phyloP scores from a whole-genome alignment of 306 rosid species.

The Cicer judaicum region DNA sequence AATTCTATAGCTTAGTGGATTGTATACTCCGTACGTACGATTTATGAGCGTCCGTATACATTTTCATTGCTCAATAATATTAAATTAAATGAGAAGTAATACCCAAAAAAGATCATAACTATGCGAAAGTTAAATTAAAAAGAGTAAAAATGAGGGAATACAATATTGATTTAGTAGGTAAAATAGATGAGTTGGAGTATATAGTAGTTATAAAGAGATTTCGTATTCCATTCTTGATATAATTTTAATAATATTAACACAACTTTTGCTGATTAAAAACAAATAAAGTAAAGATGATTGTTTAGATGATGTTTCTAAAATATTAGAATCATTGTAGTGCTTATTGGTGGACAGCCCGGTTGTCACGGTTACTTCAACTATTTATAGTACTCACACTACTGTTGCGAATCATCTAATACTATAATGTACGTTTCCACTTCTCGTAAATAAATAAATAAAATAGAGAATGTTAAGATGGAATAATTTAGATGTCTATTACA shows the following conservation, averaged over 20 bases:
- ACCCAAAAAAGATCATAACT: not conserved
- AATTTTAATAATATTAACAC: too few species aligned
- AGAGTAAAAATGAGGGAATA: not conserved
- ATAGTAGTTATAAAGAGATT: too few species aligned
- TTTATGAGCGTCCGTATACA: not conserved
- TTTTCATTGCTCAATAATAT: constrained; percentile 1
- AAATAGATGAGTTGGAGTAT: too few species aligned
- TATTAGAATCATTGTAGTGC: constrained; percentile 20
- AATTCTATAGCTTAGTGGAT: not conserved
- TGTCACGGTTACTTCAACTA: constrained; percentile 26
- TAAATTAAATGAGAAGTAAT: not conserved
- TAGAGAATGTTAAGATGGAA: too few species aligned
- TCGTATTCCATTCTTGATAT: too few species aligned
- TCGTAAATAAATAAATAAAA: too few species aligned
- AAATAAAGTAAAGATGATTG: constrained; percentile 37
- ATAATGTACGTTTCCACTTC: constrained; percentile 12
- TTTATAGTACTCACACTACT: not conserved
- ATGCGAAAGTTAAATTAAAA: constrained; percentile 21
- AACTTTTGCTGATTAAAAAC: too few species aligned
- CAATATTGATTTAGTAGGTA: too few species aligned
- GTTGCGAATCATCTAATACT: constrained; percentile 12
- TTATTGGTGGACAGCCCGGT: constrained; percentile 42
- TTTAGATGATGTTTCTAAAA: not conserved
- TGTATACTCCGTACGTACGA: not conserved
- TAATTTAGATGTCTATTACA: too few species aligned